A percentile compares a stretch with the other conserved stretches of the same genome.
Evolutionary conservation across 2,329 filamentous ascomycete species (phyloP).

Genomic region (Claviceps monticola): DNA sequence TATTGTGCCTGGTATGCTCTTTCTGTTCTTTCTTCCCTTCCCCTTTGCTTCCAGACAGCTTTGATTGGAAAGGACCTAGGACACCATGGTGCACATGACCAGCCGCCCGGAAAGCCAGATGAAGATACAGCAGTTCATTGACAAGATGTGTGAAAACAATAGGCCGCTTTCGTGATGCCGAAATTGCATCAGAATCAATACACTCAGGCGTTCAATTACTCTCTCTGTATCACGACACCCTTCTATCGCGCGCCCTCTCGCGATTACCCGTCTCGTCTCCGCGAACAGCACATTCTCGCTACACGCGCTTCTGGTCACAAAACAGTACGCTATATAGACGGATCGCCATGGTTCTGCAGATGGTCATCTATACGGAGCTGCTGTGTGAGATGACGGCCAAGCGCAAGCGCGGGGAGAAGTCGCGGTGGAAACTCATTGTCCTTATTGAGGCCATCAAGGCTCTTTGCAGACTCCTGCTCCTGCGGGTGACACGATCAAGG

Average conservation of each 20-base stretch:
- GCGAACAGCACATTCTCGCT: conserved; percentile 46
- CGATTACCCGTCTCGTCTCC: conserved; percentile 40
- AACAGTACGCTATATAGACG: conserved; percentile 60
- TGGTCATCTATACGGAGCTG: conserved; percentile 88
- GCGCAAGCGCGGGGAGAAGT: conserved; percentile 61
- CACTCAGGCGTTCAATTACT: conserved; percentile 83
- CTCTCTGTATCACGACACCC: conserved; percentile 81
- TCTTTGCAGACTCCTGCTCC: conserved; percentile 62
- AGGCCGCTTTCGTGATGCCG: conserved; percentile 80
- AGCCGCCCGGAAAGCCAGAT: too few relatives aligned
- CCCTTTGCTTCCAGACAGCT: neutral
- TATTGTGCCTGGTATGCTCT: conserved; percentile 62
- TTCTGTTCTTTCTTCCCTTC: neutral
- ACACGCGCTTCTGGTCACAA: conserved; percentile 53
- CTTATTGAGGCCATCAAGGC: conserved; percentile 79
- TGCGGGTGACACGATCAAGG: conserved; percentile 70
- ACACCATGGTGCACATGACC: too few relatives aligned
- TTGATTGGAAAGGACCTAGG: too few relatives aligned
- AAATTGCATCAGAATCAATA: conserved; percentile 85
- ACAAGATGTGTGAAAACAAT: too few relatives aligned
- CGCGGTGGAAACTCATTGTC: conserved; percentile 78
- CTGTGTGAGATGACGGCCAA: conserved; percentile 97
- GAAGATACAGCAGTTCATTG: too few relatives aligned
- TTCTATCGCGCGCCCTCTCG: conserved; percentile 56
- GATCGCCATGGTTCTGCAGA: conserved; percentile 69